Percentiles rank a stretch among this genome's conserved stretches.
phyloP scores from a whole-genome alignment of 148 eudicot species.

The Tetragonia tetragonoides region DNA sequence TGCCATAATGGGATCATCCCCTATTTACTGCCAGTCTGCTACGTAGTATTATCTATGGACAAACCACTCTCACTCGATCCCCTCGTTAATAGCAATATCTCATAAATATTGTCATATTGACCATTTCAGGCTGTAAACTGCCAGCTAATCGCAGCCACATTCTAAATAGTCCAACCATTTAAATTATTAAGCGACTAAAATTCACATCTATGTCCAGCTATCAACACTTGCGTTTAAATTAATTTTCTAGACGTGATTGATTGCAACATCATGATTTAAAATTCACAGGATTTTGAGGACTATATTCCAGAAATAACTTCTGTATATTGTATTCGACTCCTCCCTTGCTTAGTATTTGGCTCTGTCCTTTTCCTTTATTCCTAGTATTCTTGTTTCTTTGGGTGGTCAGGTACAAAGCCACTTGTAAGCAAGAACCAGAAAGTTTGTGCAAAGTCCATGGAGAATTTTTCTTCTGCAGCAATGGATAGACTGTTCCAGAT shows the following conservation, averaged over 20 bases:
- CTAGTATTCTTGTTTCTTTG: neutral
- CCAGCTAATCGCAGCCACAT: neutral
- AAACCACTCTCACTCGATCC: neutral
- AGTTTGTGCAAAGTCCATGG: neutral
- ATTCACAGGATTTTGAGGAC: too few relatives aligned
- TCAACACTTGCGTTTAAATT: too few relatives aligned
- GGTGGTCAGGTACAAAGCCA: neutral
- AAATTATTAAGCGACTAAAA: neutral
- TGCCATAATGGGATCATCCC: neutral
- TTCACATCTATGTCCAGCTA: neutral
- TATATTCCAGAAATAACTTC: too few relatives aligned
- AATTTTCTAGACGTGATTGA: too few relatives aligned
- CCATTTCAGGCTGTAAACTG: neutral
- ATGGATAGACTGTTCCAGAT: slow-evolving; percentile 32
- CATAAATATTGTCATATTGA: neutral
- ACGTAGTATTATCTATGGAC: neutral
- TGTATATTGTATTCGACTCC: too few relatives aligned
- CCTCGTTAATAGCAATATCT: neutral
- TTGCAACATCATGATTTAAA: neutral
- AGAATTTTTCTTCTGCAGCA: neutral
- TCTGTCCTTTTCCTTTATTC: too few relatives aligned
- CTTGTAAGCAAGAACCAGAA: too few relatives aligned
- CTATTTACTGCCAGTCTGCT: neutral
- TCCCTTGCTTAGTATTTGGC: neutral
- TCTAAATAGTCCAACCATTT: neutral